These are phyloP conservation scores for Aphanocladium album DNA, from an alignment of 2,329 filamentous ascomycete species.

Conservation along the genomic window DNA sequence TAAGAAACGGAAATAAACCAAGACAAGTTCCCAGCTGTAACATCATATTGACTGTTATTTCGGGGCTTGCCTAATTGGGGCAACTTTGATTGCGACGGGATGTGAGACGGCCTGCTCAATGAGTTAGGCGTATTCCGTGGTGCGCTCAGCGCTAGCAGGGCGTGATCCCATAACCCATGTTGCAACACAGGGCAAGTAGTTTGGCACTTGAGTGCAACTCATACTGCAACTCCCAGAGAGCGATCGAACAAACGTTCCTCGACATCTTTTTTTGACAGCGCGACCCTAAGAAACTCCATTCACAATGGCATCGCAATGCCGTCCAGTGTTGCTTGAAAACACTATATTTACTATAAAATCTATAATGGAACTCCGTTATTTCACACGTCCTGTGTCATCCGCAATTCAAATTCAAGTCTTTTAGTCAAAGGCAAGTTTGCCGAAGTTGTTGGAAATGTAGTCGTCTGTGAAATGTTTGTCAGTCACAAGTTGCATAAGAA, in stretches of 20 bases:
- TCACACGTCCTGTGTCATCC: neutral
- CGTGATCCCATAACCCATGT: neutral
- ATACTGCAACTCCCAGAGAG: neutral
- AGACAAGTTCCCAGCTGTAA: too few species aligned
- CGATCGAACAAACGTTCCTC: too few species aligned
- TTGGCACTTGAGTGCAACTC: neutral
- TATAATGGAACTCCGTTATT: neutral
- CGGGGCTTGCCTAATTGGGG: too few species aligned
- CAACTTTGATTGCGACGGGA: too few species aligned
- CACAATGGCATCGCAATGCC: too few species aligned
- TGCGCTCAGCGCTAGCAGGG: neutral
- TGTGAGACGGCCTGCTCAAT: too few species aligned
- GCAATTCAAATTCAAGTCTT: neutral
- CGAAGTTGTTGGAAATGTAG: constrained; percentile 8
- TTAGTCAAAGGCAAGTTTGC: neutral
- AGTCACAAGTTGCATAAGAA: neutral
- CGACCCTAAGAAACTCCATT: too few species aligned
- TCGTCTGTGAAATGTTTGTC: neutral
- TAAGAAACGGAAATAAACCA: too few species aligned
- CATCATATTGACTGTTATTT: too few species aligned
- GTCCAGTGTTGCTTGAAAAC: neutral
- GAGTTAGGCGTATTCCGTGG: too few species aligned
- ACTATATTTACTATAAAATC: neutral
- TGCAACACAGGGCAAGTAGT: neutral
- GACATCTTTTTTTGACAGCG: too few species aligned